phyloP scores from a whole-genome alignment of 176 grass and related monocot species.

The Musa troglodytarum region DNA sequence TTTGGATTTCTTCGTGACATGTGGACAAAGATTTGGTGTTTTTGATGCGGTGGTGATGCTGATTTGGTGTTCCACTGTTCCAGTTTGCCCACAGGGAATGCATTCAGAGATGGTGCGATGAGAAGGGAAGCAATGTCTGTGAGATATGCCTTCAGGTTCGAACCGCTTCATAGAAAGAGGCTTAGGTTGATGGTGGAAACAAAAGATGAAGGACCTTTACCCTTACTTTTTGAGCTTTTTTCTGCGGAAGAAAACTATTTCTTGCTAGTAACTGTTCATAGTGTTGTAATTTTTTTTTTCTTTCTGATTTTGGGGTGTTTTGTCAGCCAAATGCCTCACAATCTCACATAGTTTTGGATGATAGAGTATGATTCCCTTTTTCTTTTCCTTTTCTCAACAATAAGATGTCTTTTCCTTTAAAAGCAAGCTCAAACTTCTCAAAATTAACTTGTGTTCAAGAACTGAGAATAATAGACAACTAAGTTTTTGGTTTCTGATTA shows the following conservation, averaged over 20 bases:
- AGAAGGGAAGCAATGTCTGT: constrained; percentile 80
- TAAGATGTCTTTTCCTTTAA: not conserved
- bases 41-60: not conserved
- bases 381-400: not conserved
- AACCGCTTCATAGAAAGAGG: not conserved
- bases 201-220: not conserved
- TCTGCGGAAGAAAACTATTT: not conserved
- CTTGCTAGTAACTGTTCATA: not conserved
- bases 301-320: not conserved
- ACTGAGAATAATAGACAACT: not conserved
- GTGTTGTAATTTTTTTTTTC: not conserved
- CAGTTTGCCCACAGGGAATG: constrained; percentile 85
- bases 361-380: not conserved
- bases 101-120: constrained; percentile 96
- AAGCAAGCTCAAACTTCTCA: no score
- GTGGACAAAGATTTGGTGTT: not conserved
- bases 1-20: not conserved
- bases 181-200: not conserved
- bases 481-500: not conserved
- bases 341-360: not conserved
- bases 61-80: constrained; percentile 4
- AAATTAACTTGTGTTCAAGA: no score
- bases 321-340: not conserved
- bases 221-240: not conserved
- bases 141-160: constrained; percentile 90